phyloP scores from a whole-genome alignment of 2,329 filamentous ascomycete species.

The Microcyclospora tardicrescens region DNA sequence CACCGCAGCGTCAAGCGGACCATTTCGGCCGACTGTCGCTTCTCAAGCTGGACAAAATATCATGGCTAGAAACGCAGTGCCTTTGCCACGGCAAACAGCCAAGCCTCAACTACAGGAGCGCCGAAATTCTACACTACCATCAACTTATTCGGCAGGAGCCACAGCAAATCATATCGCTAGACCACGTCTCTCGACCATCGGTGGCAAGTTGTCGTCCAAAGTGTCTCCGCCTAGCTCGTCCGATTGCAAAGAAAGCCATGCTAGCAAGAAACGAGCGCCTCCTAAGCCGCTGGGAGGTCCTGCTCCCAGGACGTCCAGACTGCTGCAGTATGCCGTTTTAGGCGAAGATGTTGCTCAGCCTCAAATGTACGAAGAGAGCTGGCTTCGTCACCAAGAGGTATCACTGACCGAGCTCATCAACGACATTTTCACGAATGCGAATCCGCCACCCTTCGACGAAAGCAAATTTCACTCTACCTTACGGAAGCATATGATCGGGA shows the following conservation, averaged over 20 bases:
- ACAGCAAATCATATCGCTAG: neutral
- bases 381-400: conserved; percentile 49
- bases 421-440: conserved; percentile 35
- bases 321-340: conserved; percentile 37
- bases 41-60: conserved; percentile 11
- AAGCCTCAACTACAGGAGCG: neutral
- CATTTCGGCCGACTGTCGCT: conserved; percentile 12
- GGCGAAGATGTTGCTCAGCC: conserved; percentile 41
- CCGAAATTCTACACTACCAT: neutral
- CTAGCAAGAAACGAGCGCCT: neutral
- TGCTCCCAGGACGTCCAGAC: conserved; percentile 12
- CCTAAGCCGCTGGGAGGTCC: neutral
- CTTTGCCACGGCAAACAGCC: conserved; percentile 1
- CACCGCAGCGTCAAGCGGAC: neutral
- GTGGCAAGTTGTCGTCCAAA: neutral
- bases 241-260: neutral
- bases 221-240: neutral
- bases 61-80: conserved; percentile 8
- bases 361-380: conserved; percentile 50
- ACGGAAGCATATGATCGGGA: conserved; percentile 35
- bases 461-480: conserved; percentile 14
- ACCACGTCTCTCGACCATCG: neutral
- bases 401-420: conserved; percentile 49
- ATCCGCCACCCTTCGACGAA: conserved; percentile 11
- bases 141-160: neutral